Conservation (phyloP, 2,329 filamentous ascomycete species). For the Pseudocercospora ulei region DNA sequence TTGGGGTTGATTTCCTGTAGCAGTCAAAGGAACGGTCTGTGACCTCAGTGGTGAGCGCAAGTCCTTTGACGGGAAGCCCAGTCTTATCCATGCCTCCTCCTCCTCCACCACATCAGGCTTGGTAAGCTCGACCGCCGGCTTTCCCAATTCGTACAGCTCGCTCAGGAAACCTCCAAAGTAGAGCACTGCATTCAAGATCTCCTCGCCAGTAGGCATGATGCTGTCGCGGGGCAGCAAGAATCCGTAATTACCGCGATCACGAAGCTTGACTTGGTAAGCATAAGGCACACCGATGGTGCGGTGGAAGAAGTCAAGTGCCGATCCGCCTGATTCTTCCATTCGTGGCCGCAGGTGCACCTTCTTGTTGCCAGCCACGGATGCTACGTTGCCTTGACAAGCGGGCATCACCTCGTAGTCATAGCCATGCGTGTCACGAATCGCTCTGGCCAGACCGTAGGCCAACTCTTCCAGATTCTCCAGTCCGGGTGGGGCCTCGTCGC, state of each 20-base stretch:
- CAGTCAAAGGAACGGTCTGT: no score
- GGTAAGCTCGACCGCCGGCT: slow-evolving; percentile 11
- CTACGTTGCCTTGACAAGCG: slow-evolving; percentile 72
- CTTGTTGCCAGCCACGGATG: slow-evolving; percentile 32
- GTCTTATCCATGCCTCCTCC: slow-evolving; percentile 6
- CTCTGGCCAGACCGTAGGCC: slow-evolving; percentile 75
- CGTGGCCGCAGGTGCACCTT: slow-evolving; percentile 39
- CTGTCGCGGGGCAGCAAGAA: slow-evolving; percentile 74
- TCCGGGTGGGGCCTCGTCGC: slow-evolving; percentile 65
- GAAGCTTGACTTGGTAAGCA: slow-evolving; percentile 86
- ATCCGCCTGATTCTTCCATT: slow-evolving; percentile 69
- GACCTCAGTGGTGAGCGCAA: no score
- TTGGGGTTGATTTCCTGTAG: no score
- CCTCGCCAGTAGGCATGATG: slow-evolving; percentile 48
- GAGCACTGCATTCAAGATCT: slow-evolving; percentile 71
- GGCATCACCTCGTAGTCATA: slow-evolving; percentile 54
- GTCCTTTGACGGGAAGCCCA: no score
- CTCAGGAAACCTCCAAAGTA: slow-evolving; percentile 74
- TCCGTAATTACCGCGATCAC: slow-evolving; percentile 88
- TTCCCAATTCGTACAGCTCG: slow-evolving; percentile 34
- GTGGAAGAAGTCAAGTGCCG: slow-evolving; percentile 90
- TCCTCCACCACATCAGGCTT: slow-evolving; percentile 12
- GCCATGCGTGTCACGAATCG: slow-evolving; percentile 71
- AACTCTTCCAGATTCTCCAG: slow-evolving; percentile 88
- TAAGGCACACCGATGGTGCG: slow-evolving; percentile 72